These are phyloP conservation scores for Penicillium sp. DNA, from an alignment of 2,329 filamentous ascomycete genomes.

Conservation along the genomic window DNA sequence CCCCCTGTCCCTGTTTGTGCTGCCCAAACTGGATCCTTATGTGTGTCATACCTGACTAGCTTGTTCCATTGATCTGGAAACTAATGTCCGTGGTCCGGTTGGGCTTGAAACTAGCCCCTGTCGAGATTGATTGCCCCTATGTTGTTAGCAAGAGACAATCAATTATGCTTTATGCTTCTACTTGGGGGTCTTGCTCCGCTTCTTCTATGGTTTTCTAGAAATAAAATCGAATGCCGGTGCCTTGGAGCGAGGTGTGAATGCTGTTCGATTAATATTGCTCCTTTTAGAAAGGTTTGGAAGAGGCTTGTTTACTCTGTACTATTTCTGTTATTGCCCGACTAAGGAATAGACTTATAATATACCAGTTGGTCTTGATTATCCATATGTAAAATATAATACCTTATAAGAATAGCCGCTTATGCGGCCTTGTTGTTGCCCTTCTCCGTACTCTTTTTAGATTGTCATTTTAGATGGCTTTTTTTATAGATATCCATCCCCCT, in stretches of 20 bases:
- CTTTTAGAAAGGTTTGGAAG: background rate
- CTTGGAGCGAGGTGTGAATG: background rate
- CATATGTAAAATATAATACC: background rate
- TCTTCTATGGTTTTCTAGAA: conserved; percentile 7
- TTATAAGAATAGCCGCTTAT: background rate
- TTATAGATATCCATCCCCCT: too few relatives aligned
- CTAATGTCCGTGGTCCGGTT: conserved; percentile 5
- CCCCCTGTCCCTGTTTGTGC: background rate
- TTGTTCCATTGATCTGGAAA: background rate
- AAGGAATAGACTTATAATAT: background rate
- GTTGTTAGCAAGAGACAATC: background rate
- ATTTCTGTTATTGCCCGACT: background rate
- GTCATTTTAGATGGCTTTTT: background rate
- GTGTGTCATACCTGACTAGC: conserved; percentile 2
- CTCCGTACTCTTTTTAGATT: too few relatives aligned
- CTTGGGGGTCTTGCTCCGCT: background rate
- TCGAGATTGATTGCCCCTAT: conserved; percentile 1
- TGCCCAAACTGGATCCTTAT: background rate
- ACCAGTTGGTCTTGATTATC: too few relatives aligned
- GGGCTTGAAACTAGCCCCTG: background rate
- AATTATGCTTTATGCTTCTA: background rate
- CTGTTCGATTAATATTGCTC: background rate
- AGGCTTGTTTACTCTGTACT: background rate
- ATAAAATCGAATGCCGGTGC: background rate
- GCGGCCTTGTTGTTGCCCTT: background rate